phyloP scores from a whole-genome alignment of 164 flowering plant species.

The Amborella trichopoda region DNA sequence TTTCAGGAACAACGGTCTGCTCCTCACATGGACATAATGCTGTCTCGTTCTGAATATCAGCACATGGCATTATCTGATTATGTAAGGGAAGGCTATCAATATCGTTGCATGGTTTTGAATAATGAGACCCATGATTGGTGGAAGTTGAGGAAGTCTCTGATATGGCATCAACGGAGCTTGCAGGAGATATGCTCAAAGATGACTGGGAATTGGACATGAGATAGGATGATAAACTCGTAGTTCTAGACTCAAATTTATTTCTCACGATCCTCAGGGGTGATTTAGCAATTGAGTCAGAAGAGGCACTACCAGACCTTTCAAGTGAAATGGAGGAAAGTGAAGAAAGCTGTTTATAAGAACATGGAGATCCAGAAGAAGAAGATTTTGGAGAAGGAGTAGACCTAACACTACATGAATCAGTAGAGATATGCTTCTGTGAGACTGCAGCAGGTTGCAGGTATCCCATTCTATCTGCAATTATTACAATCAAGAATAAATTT shows the following conservation, averaged over 20 bases:
- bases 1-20: conserved; percentile 8
- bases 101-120: conserved; percentile 20
- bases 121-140: conserved; percentile 25
- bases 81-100: conserved; percentile 10
- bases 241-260: conserved; percentile 1
- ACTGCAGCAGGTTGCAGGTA: conserved; percentile 14
- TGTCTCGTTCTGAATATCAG: too few species aligned
- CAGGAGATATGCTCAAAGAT: conserved; percentile 44
- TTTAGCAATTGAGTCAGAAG: conserved; percentile 26
- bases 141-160: conserved; percentile 64
- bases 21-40: too few species aligned
- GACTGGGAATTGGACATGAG: conserved; percentile 22
- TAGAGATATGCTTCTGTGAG: conserved; percentile 15
- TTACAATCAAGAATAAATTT: neutral
- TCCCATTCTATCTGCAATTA: conserved; percentile 11
- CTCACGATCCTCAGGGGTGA: neutral
- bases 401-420: conserved; percentile 23
- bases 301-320: conserved; percentile 33
- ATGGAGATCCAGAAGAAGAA: conserved; percentile 25
- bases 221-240: conserved; percentile 14
- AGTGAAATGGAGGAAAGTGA: conserved; percentile 30
- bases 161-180: conserved; percentile 76
- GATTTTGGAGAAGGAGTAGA: conserved; percentile 24
- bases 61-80: conserved; percentile 10
- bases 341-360: conserved; percentile 16